phyloP scores from a whole-genome alignment of 2,329 filamentous ascomycete species.

The Fusarium sp. region DNA sequence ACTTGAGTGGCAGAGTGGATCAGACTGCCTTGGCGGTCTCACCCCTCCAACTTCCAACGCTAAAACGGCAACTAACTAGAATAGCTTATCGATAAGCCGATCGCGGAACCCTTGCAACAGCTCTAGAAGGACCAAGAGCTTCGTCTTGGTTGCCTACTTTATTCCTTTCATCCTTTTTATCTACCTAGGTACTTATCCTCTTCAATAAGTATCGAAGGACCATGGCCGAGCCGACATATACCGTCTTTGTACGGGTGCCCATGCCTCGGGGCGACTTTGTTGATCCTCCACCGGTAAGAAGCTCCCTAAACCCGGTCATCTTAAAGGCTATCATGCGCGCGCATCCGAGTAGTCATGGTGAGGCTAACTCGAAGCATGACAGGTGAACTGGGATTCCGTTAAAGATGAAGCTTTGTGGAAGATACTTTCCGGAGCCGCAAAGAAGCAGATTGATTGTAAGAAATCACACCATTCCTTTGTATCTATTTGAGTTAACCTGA shows the following conservation, averaged over 20 bases:
- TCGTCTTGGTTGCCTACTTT: constrained; percentile 32
- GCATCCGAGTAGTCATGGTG: constrained; percentile 23
- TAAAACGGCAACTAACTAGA: constrained; percentile 26
- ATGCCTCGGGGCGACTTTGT: constrained; percentile 88
- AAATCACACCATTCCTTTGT: constrained; percentile 11
- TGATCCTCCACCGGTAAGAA: constrained; percentile 84
- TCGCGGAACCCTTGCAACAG: constrained; percentile 40
- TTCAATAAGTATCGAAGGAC: constrained; percentile 37
- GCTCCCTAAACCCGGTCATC: constrained; percentile 7
- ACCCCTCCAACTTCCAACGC: constrained; percentile 20
- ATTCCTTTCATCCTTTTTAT: constrained; percentile 35
- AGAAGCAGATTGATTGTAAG: constrained; percentile 89
- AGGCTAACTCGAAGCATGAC: constrained; percentile 42
- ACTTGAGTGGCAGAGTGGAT: constrained; percentile 8
- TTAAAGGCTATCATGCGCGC: constrained; percentile 39
- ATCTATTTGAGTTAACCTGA: constrained; percentile 36
- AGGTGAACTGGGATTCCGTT: constrained; percentile 88
- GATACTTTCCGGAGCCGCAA: constrained; percentile 83
- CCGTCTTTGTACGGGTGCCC: constrained; percentile 89
- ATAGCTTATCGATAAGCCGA: constrained; percentile 42
- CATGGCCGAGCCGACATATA: constrained; percentile 70
- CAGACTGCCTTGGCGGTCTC: constrained; percentile 16
- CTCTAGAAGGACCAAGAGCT: constrained; percentile 30
- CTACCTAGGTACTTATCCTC: constrained; percentile 25
- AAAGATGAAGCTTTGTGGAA: constrained; percentile 94